Evolutionary conservation across 768 basidiomycete genomes (phyloP), one percentile per base, ranked within the genome.

Genomic region (Psilocybe cyanescens): DNA sequence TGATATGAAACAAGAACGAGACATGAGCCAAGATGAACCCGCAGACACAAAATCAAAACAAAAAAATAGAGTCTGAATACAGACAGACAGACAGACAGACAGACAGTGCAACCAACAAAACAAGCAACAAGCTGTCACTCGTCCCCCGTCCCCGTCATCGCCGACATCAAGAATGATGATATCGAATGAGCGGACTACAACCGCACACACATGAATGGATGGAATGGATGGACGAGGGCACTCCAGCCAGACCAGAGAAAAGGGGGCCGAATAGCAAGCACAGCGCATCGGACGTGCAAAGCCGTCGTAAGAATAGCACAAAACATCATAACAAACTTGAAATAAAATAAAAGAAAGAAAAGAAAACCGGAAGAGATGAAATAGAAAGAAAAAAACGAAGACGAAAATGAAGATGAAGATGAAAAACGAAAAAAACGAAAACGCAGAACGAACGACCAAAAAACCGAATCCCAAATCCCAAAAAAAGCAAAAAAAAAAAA

Each of bases 311-410:
- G 2, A 24, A 24, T 24, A 24, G 19, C 19, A 24, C 24, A 24
- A 24, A 24, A 24, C 24, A 24, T 24, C 24, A 24, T 24, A 24
- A 1, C 24, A 24, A 24, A 24, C 24, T 24, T 24, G 24, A 24
- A 24, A 24, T 24, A 24, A 24, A 24, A 24, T 2, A 24, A 48
- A 19, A 48, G 8, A 48, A 48, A 11, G 9, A 28, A n/a, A 28
- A 48, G 5, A 48, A 28, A 24, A 46, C 1, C 14, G 6, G 31
- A 8, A 45, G 65, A 58, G 62, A 66, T 67, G 19, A 58, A 62
- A 57, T 29, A 7, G 50, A 48, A 55, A 60, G 19, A 33, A 28
- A 51, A 33, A 61, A 48, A 48, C 16, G 12, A 46, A 33, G 45
- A 28, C 35, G 29, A 33, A 47, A 55, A 16, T 56, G 44, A 58